Conservation (phyloP, 805 yeast species). For the Torulaspora gathmanii region DNA sequence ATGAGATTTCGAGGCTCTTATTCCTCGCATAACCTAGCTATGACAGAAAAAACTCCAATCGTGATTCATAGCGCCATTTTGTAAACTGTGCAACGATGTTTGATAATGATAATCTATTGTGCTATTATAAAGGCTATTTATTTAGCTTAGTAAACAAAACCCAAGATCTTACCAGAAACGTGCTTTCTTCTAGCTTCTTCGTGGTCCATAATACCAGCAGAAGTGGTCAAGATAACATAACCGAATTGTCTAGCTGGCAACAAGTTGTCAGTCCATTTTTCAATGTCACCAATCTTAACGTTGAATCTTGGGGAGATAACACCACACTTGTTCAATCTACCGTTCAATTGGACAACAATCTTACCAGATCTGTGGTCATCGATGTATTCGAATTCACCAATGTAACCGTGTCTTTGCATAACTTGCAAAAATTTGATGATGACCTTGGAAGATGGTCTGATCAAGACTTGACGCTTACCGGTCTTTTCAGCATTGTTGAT, state of each 20-base stretch:
- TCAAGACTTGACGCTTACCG: slow-evolving; percentile 97
- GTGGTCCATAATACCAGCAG: slow-evolving; percentile 99
- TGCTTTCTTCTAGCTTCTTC: slow-evolving; percentile 99
- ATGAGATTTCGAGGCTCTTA: too few relatives aligned
- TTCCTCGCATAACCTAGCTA: too few relatives aligned
- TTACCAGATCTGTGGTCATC: slow-evolving; percentile 99
- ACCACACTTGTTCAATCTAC: slow-evolving; percentile 98
- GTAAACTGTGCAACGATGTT: too few relatives aligned
- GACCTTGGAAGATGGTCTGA: slow-evolving; percentile 98
- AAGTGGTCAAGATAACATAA: slow-evolving; percentile 94
- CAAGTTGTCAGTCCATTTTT: slow-evolving; percentile 97
- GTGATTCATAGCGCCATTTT: too few relatives aligned
- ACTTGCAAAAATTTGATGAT: slow-evolving; percentile 94
- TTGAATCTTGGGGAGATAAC: slow-evolving; percentile 98
- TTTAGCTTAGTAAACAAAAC: slow-evolving; percentile 79
- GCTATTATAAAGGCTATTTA: slow-evolving; percentile 2
- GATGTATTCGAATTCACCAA: slow-evolving; percentile 96
- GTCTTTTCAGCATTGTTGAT: slow-evolving; percentile 99
- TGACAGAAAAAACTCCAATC: too few relatives aligned
- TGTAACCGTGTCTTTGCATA: slow-evolving; percentile 98
- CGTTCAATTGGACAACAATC: slow-evolving; percentile 94
- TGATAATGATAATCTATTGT: background rate
- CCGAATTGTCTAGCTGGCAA: slow-evolving; percentile 99
- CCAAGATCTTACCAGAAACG: slow-evolving; percentile 97
- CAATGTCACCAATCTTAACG: slow-evolving; percentile 91